Base-by-base conservation (phyloP, 2,329 filamentous ascomycete genomes). In the Aspergillus pseudonomiae region DNA sequence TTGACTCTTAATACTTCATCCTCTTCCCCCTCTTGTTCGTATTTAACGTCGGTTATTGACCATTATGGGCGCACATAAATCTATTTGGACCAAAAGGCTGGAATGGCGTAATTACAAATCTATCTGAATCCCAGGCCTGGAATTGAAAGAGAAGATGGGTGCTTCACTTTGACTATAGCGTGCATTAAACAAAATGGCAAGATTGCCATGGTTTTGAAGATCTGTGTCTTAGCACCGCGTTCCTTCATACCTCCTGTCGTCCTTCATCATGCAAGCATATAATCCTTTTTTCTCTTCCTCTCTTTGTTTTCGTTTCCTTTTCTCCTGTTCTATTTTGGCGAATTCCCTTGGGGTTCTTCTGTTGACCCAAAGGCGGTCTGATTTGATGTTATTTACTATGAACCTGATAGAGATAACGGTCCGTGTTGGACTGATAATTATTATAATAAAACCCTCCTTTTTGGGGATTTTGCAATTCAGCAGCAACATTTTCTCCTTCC, bases 351-450 rank as follows among this genome's bases (percentile, higher is more conserved):
- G 48, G 36, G 16, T 30, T 59, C 53, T 58, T 32, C 21, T 55
- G 21, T 26, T 48, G 48, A 48, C 46, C 41, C 36, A 53, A 57
- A 34, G 54, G 57, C 45, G 48, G 60, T 54, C 57, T 58, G 63
- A 63, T 67, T 65, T 64, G 66, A 63, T 67, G 58, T 66, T 67
- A 62, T 54, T 48, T 36, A 60, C 48, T 61, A 63, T 61, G 63
- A 63, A 36, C 43, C 61, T 60, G 63, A 68, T 68, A 68, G 65
- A 68, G 61, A 65, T 68, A 68, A 65, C 63, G 24, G 60, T 63
- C 65, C 66, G 28, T 63, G 28, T 43, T 45, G 59, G 59, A 60
- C 59, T 59, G 32, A 26, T 59, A 62, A 62, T 24, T 24, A 24
- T 24, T 65, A 58, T 61, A 65, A 63, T 63, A 30, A 55, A 12